Evolutionary conservation across 2,329 filamentous ascomycete species (phyloP), one percentile per base, ranked within the genome.

Genomic region (Aspergillus amoenus): DNA sequence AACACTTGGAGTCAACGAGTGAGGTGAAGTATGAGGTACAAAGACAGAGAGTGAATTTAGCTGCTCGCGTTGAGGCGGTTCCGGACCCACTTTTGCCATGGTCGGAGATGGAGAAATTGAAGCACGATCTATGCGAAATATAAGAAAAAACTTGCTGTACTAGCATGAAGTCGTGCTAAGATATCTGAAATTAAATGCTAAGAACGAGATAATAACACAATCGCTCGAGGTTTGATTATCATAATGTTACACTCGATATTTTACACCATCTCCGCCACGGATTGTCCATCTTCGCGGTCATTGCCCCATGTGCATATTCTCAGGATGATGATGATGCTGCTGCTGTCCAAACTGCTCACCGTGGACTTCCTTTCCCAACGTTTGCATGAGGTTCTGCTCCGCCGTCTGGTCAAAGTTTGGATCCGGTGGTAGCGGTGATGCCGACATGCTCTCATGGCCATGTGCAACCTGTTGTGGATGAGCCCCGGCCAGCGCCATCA

Each of bases 401-500:
- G 73, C 72, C 1, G 71, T 74, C 58, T 76, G 75, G 40, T 76
- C 75, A 50, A 74, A 69, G 22, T 71, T 66, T 11, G 69, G 60
- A 55, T 75, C 72, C 4, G 68, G 71, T 6, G 68, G 69, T 39
- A 73, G 61, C 13, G 73, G 73, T 11, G 73, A 76, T 5, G 72
- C 72, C 46, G 73, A 74, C 71, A 75, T 71, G 48, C 61, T 68
- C 41, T 74, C 70, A 47, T 73, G 71, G 4, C 70, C 68, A 13
- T 65, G 66, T 24, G 64, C 49, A 30, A 72, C 68, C 21, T 68
- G 70, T 18, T 71, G 67, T 15, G 72, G 58, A 61, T 77, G 74
- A 17, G 73, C 75, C 17, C 76, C 75, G 13, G 76, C 77, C 44
- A 80, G 71, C 0, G 76, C 75, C 75, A 79, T 78, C 70, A 78